Base-by-base conservation (phyloP, 164 flowering plant species). In the Magnolia sinica region DNA sequence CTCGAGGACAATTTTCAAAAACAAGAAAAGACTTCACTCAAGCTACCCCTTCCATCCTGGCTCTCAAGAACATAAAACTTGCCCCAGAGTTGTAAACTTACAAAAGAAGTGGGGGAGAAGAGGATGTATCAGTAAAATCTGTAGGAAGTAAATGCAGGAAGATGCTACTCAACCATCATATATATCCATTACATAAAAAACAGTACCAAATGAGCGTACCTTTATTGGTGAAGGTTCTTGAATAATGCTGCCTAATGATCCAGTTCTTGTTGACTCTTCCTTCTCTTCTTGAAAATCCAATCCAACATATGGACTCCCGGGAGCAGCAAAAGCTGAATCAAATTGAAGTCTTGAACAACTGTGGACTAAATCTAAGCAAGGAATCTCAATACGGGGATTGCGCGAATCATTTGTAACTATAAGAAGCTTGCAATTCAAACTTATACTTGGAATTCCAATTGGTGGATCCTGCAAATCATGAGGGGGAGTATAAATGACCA, bases 381-480 rank as follows among this genome's bases (percentile, higher is more conserved):
- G 86, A 77, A 92, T 80, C 83, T 88, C 90, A 83, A 88, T 80
- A 76, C 79, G 83, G 74, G 89, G 82, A 76, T 61, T 81, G 67
- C 76, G 81, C 16, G 97, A 90, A 78, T 85, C 91, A 85, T 94
- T 94, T 73, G 92, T 89, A 81, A 74, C 64, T 73, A 92, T 52
- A 29, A 75, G 77, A 64, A 94, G 73, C 76, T 81, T 88, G 78
- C 94, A 94, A 66, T 79, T 78, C 45, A 51, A 68, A 76, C 76
- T 64, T 18, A 82, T 51, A 64, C 74, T 73, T 7, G 79, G 79
- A 31, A 76, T 23, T 75, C 84, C 85, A 65, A 65, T 22, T 8
- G 55, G 49, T 55, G 70, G 74, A 58, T 78, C 83, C 75, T 65
- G 50, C n/a, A 73, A 68, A 64, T 77, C 73, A 63, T 22, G 58